Percentiles rank a stretch among this genome's conserved stretches.
Conservation (phyloP, 2,329 filamentous ascomycete species). For the Trichoderma sp. region DNA sequence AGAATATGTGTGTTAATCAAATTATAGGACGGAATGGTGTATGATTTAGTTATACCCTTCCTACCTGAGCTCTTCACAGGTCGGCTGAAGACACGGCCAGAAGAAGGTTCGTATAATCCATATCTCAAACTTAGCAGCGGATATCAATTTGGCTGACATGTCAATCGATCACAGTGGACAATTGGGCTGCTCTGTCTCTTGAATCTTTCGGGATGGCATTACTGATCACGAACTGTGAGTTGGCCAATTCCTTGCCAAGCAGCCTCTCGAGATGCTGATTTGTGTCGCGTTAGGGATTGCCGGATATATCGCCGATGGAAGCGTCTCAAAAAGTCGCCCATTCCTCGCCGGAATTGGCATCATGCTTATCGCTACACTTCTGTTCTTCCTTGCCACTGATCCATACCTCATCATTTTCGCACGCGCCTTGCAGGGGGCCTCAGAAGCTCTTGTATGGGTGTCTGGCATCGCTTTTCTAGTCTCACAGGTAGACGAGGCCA, state of each 20-base stretch:
- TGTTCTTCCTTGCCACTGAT: constrained; percentile 22
- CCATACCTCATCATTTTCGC: constrained; percentile 22
- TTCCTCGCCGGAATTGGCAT: constrained; percentile 19
- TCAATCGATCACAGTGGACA: constrained; percentile 5
- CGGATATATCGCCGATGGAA: constrained; percentile 21
- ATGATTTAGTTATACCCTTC: constrained; percentile 25
- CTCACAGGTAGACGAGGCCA: constrained; percentile 22
- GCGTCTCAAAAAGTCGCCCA: constrained; percentile 22
- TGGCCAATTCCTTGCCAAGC: background rate
- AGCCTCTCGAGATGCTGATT: background rate
- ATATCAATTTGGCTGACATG: background rate
- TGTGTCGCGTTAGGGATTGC: constrained; percentile 10
- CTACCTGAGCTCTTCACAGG: constrained; percentile 24
- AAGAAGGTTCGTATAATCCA: constrained; percentile 7
- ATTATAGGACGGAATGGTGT: constrained; percentile 17
- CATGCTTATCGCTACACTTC: constrained; percentile 21
- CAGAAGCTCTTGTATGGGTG: constrained; percentile 23
- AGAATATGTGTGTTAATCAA: background rate
- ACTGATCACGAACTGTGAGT: constrained; percentile 20
- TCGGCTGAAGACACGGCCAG: constrained; percentile 16
- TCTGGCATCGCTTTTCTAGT: constrained; percentile 22
- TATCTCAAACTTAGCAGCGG: background rate
- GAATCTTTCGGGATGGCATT: constrained; percentile 23
- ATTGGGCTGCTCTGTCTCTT: constrained; percentile 21
- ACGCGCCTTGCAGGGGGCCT: constrained; percentile 20